phyloP scores from a whole-genome alignment of 805 yeast species.

The Candida hispaniensis region DNA sequence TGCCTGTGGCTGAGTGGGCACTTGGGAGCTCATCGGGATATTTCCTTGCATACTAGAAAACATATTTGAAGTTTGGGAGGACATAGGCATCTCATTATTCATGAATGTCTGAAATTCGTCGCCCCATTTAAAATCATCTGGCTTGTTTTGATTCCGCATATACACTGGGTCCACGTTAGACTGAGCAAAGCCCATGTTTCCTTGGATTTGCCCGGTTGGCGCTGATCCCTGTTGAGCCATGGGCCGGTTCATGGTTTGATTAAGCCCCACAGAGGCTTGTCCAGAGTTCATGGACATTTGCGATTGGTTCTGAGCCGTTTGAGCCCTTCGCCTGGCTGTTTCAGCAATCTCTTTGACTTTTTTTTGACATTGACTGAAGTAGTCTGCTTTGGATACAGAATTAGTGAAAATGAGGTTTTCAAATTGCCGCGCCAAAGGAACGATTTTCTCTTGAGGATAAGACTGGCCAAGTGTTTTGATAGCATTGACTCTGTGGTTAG shows the following conservation, averaged over 20 bases:
- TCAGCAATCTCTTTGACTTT: constrained; percentile 19
- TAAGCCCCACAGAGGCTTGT: background rate
- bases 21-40: too few species aligned
- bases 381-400: constrained; percentile 22
- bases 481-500: constrained; percentile 20
- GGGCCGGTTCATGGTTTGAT: background rate
- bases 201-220: constrained; percentile 21
- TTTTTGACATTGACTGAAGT: constrained; percentile 22
- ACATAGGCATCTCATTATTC: too few species aligned
- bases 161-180: too few species aligned
- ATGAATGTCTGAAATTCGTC: too few species aligned
- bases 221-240: constrained; percentile 5
- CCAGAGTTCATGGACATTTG: background rate
- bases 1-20: too few species aligned
- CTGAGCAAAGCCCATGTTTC: too few species aligned
- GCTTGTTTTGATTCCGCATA: too few species aligned
- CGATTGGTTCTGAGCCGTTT: constrained; percentile 1
- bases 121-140: too few species aligned
- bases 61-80: too few species aligned
- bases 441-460: constrained; percentile 26
- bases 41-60: too few species aligned
- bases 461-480: constrained; percentile 23
- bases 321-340: constrained; percentile 15
- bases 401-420: constrained; percentile 26
- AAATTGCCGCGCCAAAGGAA: constrained; percentile 27